Evolutionary conservation across 225 moss, liverwort and hornwort species (phyloP).

Genomic region (Pseudoscleropodium purum): DNA sequence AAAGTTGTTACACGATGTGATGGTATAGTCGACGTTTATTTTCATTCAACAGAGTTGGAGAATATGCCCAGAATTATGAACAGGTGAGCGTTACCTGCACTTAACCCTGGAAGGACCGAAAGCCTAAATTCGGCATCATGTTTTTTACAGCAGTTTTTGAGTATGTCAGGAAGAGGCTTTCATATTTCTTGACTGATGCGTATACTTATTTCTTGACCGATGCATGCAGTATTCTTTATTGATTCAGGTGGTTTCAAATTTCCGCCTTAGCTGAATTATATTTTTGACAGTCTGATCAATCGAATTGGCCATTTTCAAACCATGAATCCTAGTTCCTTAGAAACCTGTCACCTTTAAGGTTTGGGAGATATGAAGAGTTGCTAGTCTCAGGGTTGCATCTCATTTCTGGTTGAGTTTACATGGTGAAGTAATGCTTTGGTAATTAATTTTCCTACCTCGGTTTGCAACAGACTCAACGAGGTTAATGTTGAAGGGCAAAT

Average conservation of each 20-base stretch:
- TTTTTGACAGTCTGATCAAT: background rate
- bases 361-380: background rate
- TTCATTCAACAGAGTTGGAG: constrained; percentile 31
- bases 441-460: background rate
- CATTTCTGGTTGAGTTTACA: background rate
- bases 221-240: background rate
- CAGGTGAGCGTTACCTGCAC: constrained; percentile 16
- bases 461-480: constrained; percentile 36
- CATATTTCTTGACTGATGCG: background rate
- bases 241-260: background rate
- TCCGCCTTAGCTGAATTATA: background rate
- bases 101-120: background rate
- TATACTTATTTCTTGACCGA: background rate
- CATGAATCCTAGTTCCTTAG: background rate
- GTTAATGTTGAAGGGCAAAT: constrained; percentile 23
- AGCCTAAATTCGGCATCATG: background rate
- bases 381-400: background rate
- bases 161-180: background rate
- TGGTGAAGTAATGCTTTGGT: background rate
- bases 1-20: constrained; percentile 38
- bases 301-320: background rate
- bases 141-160: background rate
- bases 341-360: background rate
- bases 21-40: constrained; percentile 42
- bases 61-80: constrained; percentile 49